Base-by-base conservation (phyloP, 495 filamentous ascomycete species). In the Penicillium argentinense region DNA sequence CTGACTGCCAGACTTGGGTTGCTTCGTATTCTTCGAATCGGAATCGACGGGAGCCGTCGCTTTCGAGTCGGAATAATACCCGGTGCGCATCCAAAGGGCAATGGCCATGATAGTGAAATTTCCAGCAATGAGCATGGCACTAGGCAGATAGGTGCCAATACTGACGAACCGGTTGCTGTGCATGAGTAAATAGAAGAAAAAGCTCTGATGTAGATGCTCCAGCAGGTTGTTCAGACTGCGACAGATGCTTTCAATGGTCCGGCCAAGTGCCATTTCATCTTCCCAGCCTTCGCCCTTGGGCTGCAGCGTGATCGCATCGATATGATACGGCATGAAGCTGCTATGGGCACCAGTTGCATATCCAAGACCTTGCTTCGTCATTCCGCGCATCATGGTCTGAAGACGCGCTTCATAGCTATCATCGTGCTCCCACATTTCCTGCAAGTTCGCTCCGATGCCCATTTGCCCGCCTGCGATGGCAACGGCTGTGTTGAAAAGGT, bases 171-270 rank as follows among this genome's bases (percentile, higher is more conserved):
- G 81, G 42, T 93, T 85, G 13, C 83, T 76, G 42, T 89, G 84
- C 80, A 98, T 90, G 13, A 98, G 80, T 18, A 98, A 72, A 65
- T 98, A 98, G 71, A 98, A 97, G 77, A 98, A 98, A 77, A 97
- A 98, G 60, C 89, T 96, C 73, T 98, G 93, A 60, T 98, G 93
- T 49, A 98, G 80, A 64, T 97, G 91, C 68, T 98, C 93, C 12
- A 98, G 77, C 41, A 98, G 68, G 61, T 98, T 98, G 69, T 98
- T 98, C 64, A 98, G 70, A 57, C 88, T 95, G 45, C 93, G 77
- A 58, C 91, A 95, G 7, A 91, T 74, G 61, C 89, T 87, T 67
- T 98, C 93, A 2, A 97, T 76, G 0, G 90, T 86, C 25, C 92
- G 78, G 7, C 95, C 93, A 55, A 98, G 77, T 16, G 85, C 85